Base-by-base conservation (phyloP, 352 stramenopile genomes). In the Globisporangium parvum region DNA sequence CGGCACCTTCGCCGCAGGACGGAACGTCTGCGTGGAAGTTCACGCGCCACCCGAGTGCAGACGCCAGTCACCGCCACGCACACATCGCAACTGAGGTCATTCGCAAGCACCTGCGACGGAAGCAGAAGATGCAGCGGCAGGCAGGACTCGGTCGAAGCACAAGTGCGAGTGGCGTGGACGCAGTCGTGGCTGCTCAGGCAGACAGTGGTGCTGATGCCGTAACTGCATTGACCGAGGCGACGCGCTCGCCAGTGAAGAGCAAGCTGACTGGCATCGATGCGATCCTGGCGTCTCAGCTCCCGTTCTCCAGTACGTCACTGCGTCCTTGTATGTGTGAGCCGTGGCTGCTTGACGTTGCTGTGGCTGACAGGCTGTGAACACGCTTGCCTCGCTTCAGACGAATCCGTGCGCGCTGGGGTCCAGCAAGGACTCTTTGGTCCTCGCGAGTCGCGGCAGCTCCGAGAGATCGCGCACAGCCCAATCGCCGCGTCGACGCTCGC, bases 341-440 rank as follows among this genome's bases (percentile, higher is more conserved):
- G 44, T 48, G 21, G 9, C 44, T 28, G 26, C 26, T 28, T 28
- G n/a, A 15, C 23, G 44, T n/a, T 48, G 14, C 14, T 45, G 15
- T 45, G n/a, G 17, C 44, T 48, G 11, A 28, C 44, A 31, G n/a
- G n/a, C 18, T 28, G 11, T 59, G 21, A 9, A 28, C 42, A 51
- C 15, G 5, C 28, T 46, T 6, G 15, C 46, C 35, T 39, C 35
- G 4, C 14, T 18, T 35, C 37, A 62, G 64, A 65, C 33, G 60
- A 67, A 35, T 86, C 75, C 0, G 49, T 81, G 8, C 71, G 63
- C 0, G 64, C 63, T 2, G 74, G 71, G 15, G 57, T 77, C 3
- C 66, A 75, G 18, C 59, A 67, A 24, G 68, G 67, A 0, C n/a
- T 86, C 0, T 83, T 80, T 69, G 69, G 71, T 6, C 63, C 65